phyloP scores from a whole-genome alignment of 441 rosid genomes.

The Manihot esculenta region DNA sequence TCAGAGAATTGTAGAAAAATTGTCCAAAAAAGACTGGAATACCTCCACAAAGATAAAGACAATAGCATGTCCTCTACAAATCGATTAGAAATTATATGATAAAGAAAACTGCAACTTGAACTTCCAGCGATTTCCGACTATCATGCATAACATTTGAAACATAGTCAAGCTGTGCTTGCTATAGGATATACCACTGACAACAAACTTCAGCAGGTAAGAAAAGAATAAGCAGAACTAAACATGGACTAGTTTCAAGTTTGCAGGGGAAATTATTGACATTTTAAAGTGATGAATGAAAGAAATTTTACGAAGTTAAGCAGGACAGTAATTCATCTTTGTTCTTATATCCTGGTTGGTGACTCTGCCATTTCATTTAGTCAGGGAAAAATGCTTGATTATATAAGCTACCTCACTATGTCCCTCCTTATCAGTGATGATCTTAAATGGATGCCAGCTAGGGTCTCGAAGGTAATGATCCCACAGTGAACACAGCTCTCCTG shows the following conservation, averaged over 20 bases:
- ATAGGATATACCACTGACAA: neutral
- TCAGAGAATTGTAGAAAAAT: neutral
- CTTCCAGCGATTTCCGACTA: neutral
- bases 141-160: neutral
- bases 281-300: neutral
- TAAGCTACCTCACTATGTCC: conserved; percentile 37
- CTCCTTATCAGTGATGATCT: conserved; percentile 30
- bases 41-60: neutral
- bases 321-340: neutral
- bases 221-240: neutral
- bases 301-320: neutral
- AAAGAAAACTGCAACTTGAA: neutral
- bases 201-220: neutral
- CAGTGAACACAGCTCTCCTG: conserved; percentile 36
- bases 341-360: neutral
- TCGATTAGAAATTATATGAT: neutral
- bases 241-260: neutral
- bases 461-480: conserved; percentile 50
- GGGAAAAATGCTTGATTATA: neutral
- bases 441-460: conserved; percentile 57
- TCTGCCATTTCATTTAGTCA: neutral
- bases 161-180: neutral
- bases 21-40: neutral
- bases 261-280: neutral
- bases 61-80: neutral